A percentile compares a stretch with the other conserved stretches of the same genome.
These are phyloP conservation scores for Saturnispora saitoi DNA, from an alignment of 805 yeast species.

Conservation along the genomic window DNA sequence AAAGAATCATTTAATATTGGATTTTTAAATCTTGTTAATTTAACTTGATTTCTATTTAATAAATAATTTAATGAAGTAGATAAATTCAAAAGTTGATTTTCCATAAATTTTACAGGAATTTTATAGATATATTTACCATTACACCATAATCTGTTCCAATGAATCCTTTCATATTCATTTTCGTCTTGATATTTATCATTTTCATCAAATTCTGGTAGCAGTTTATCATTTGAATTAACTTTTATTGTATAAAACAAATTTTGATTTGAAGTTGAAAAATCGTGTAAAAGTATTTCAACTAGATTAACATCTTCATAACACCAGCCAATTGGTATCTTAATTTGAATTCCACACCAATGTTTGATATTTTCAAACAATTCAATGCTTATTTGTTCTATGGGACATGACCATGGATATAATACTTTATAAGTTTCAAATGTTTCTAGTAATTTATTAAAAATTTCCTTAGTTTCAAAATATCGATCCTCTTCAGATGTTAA, in stretches of 20 bases:
- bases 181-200: slow-evolving; percentile 26
- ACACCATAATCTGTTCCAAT: slow-evolving; percentile 27
- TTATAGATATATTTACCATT: slow-evolving; percentile 7
- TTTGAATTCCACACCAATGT: slow-evolving; percentile 23
- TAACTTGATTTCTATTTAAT: slow-evolving; percentile 24
- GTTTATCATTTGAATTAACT: slow-evolving; percentile 38
- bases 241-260: slow-evolving; percentile 35
- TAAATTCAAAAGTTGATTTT: slow-evolving; percentile 26
- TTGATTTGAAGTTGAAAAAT: slow-evolving; percentile 23
- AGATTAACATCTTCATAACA: slow-evolving; percentile 38
- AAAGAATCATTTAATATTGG: slow-evolving; percentile 17
- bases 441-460: not conserved
- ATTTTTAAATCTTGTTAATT: slow-evolving; percentile 14
- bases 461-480: not conserved
- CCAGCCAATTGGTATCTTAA: slow-evolving; percentile 37
- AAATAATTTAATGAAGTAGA: slow-evolving; percentile 32
- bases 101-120: slow-evolving; percentile 33
- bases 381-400: slow-evolving; percentile 22
- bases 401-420: slow-evolving; percentile 35
- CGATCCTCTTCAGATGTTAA: slow-evolving; percentile 2
- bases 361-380: slow-evolving; percentile 19
- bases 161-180: slow-evolving; percentile 48
- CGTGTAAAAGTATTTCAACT: slow-evolving; percentile 32
- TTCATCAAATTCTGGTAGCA: slow-evolving; percentile 32
- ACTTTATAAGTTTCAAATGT: slow-evolving; percentile 30